phyloP scores from a whole-genome alignment of 2,329 filamentous ascomycete species.

The Bisporella sp. region DNA sequence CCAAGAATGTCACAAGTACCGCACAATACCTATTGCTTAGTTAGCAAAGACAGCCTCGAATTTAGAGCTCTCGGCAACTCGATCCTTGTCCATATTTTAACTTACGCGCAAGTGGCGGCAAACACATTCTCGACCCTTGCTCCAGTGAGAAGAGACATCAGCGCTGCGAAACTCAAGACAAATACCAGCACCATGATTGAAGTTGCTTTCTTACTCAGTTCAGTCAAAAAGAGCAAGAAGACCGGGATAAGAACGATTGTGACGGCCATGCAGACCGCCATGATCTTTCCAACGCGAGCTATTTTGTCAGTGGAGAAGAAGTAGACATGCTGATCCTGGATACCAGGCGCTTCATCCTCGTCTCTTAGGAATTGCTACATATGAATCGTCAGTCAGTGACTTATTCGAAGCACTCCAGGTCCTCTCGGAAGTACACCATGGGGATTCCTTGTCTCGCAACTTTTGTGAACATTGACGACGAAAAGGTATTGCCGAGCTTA shows the following conservation, averaged over 20 bases:
- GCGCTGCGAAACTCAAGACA: slow-evolving; percentile 5
- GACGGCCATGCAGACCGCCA: slow-evolving; percentile 5
- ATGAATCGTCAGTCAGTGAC: too few species aligned
- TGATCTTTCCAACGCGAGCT: slow-evolving; percentile 1
- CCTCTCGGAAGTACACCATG: too few species aligned
- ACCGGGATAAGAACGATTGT: slow-evolving; percentile 9
- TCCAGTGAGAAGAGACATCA: slow-evolving; percentile 7
- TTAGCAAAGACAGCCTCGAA: not conserved
- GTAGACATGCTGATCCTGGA: slow-evolving; percentile 1
- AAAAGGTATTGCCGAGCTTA: not conserved
- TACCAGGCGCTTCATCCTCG: not conserved
- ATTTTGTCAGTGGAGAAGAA: slow-evolving; percentile 6
- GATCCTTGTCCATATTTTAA: not conserved
- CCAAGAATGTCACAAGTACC: slow-evolving; percentile 6
- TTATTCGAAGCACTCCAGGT: too few species aligned
- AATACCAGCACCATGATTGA: slow-evolving; percentile 2
- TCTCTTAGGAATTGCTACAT: not conserved
- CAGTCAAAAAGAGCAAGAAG: slow-evolving; percentile 5
- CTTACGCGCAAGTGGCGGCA: slow-evolving; percentile 7
- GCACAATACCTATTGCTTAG: slow-evolving; percentile 5
- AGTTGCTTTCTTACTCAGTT: slow-evolving; percentile 1
- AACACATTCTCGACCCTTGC: slow-evolving; percentile 7
- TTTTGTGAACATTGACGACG: too few species aligned
- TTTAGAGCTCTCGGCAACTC: not conserved
- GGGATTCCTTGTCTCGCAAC: too few species aligned